Base-by-base conservation (phyloP, 257 asterid genomes). In the Linderniella brevidens region DNA sequence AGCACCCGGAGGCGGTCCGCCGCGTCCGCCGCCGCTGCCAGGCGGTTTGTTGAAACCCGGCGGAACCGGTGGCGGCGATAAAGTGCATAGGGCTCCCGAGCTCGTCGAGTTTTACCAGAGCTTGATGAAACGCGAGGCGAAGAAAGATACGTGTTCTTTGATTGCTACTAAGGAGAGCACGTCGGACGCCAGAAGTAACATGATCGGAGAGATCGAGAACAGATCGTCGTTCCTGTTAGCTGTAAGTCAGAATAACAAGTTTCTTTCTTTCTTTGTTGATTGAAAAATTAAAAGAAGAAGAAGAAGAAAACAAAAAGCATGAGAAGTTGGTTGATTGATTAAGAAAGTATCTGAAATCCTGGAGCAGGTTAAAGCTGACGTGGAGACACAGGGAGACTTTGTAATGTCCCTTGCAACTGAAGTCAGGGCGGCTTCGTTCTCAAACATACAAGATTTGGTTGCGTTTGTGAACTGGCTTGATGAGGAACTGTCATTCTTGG, bases 171-270 rank as follows among this genome's bases (percentile, higher is more conserved):
- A 80, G 20, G 70, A 87, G 12, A 81, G 64, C 58, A 50, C 84
- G 17, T 64, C 80, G 0, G 93, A 75, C 54, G 98, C 96, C 46
- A 80, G 94, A 61, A 85, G 75, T 70, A 85, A 79, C 66, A 75
- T 90, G 96, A 90, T 85, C 55, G 98, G 98, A 63, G 96, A 90
- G 85, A 85, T 90, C 57, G 96, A 65, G 61, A 81, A 90, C 66
- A 76, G 71, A 77, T 90, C 98, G 29, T 64, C 98, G 7, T 90
- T 85, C 82, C 73, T 78, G 11, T 52, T 90, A 68, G 94, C 98
- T 54, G 98, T 90, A 78, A 52, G 94, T 68, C 54, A 16, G n/a
- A n/a, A n/a, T n/a, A n/a, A n/a, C n/a, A n/a, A n/a, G n/a, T n/a
- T n/a, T n/a, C n/a, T n/a, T n/a, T n/a, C n/a, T n/a, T n/a, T n/a